These are phyloP conservation scores for Camelina sativa DNA, from an alignment of 345 rosid species.

Conservation along the genomic window DNA sequence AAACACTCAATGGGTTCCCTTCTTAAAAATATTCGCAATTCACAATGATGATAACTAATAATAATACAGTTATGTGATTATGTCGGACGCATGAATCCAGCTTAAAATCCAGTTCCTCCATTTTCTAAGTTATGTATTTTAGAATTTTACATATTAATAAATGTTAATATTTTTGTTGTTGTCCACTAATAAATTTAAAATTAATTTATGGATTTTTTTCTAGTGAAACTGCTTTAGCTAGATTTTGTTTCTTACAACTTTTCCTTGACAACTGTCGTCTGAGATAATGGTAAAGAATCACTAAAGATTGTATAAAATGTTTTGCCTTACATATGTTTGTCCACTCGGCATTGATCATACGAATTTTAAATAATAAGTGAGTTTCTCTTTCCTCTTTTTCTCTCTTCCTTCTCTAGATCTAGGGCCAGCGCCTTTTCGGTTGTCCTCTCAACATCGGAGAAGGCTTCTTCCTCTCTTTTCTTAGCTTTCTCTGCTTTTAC, in stretches of 20 bases:
- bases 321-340: too few species aligned
- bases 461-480: too few species aligned
- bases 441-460: too few species aligned
- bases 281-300: neutral
- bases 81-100: slow-evolving; percentile 1
- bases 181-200: neutral
- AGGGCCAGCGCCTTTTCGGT: too few species aligned
- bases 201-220: neutral
- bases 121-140: neutral
- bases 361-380: too few species aligned
- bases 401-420: too few species aligned
- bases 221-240: neutral
- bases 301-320: neutral
- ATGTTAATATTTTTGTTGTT: neutral
- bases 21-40: slow-evolving; percentile 11
- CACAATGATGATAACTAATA: slow-evolving; percentile 25
- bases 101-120: neutral
- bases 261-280: neutral
- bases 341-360: too few species aligned
- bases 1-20: slow-evolving; percentile 22
- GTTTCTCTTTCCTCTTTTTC: too few species aligned
- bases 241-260: neutral
- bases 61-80: neutral
- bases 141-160: neutral
- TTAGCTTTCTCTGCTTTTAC: too few species aligned